Conservation (phyloP, 176 grass and related monocot species). For the Ensete ventricosum region DNA sequence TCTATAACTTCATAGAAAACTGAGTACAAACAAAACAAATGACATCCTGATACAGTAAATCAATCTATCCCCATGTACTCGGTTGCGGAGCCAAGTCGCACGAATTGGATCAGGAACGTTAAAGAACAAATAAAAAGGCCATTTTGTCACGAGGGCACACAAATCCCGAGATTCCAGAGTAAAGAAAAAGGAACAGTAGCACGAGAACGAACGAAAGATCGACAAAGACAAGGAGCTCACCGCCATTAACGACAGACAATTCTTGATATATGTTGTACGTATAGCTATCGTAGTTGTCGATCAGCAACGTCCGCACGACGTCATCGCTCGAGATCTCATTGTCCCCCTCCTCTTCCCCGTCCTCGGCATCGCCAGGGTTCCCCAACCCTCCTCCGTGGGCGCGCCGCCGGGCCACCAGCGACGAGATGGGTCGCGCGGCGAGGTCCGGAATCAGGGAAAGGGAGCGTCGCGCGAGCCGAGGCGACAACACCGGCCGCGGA, state of each 20-base stretch:
- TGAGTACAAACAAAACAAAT: background rate
- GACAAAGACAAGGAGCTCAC: conserved; percentile 28
- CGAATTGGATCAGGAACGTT: background rate
- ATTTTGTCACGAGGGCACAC: background rate
- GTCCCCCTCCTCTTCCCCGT: conserved; percentile 7
- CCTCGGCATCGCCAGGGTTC: background rate
- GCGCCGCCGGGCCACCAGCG: background rate
- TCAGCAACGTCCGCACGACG: conserved; percentile 69
- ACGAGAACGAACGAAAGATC: background rate
- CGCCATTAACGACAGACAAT: conserved; percentile 78
- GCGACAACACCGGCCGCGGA: background rate
- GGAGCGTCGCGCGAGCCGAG: background rate
- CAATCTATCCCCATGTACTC: background rate
- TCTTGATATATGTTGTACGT: conserved; percentile 98
- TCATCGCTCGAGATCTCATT: conserved; percentile 13
- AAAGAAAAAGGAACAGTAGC: too few relatives aligned
- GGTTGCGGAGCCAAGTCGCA: background rate
- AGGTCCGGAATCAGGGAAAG: background rate
- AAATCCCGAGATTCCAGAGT: too few relatives aligned
- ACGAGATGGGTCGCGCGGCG: background rate
- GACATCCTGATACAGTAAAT: background rate
- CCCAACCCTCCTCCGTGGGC: background rate
- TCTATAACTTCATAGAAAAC: background rate
- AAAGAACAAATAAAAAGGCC: background rate
- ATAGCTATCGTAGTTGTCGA: conserved; percentile 97